These are phyloP conservation scores for Plenodomus tracheiphilus DNA, from an alignment of 2,329 filamentous ascomycete genomes.

Conservation along the genomic window DNA sequence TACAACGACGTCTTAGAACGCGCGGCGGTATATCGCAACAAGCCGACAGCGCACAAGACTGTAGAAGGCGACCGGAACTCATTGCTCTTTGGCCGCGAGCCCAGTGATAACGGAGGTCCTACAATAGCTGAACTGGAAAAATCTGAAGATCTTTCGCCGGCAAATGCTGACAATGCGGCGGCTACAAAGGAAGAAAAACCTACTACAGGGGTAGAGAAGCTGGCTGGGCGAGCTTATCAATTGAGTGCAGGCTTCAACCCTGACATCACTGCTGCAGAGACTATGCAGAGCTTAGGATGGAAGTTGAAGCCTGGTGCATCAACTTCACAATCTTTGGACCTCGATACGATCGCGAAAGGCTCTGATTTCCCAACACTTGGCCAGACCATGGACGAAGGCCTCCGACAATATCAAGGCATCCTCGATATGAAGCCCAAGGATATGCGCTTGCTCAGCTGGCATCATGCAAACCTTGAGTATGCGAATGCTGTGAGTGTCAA, in stretches of 20 bases:
- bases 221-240: slow-evolving; percentile 71
- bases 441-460: slow-evolving; percentile 92
- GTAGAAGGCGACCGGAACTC: slow-evolving; percentile 82
- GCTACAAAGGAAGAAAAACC: slow-evolving; percentile 48
- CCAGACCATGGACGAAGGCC: slow-evolving; percentile 88
- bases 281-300: slow-evolving; percentile 84
- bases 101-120: slow-evolving; percentile 57
- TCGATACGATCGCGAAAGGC: slow-evolving; percentile 66
- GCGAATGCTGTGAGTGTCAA: slow-evolving; percentile 90
- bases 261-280: slow-evolving; percentile 73
- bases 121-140: slow-evolving; percentile 76
- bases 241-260: slow-evolving; percentile 70
- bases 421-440: slow-evolving; percentile 84
- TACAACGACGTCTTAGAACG: slow-evolving; percentile 95
- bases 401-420: slow-evolving; percentile 81
- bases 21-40: slow-evolving; percentile 87
- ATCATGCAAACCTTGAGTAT: slow-evolving; percentile 96
- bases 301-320: slow-evolving; percentile 64
- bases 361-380: slow-evolving; percentile 74
- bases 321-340: slow-evolving; percentile 69
- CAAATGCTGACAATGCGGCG: slow-evolving; percentile 53
- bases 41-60: slow-evolving; percentile 67
- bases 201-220: slow-evolving; percentile 58
- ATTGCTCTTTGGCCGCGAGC: slow-evolving; percentile 82
- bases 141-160: slow-evolving; percentile 55